Evolutionary conservation across 768 basidiomycete genomes (phyloP), one percentile per base, ranked within the genome.

Genomic region (Termitomyces sp.): DNA sequence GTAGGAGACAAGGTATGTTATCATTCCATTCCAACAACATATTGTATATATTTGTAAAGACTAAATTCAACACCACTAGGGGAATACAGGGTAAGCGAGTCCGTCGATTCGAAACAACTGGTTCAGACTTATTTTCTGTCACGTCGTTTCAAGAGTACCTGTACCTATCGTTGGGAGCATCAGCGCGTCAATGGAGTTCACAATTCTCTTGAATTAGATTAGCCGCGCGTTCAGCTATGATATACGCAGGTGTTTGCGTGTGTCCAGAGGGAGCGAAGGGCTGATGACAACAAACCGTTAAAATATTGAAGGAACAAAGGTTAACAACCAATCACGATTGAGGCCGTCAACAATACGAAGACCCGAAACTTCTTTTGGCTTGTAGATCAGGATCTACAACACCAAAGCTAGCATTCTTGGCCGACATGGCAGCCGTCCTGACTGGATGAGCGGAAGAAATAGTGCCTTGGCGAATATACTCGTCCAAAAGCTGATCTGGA

Each of bases 161-260:
- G n/a, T n/a, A n/a, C n/a, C n/a, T n/a, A n/a, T n/a, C n/a, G n/a
- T n/a, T n/a, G n/a, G n/a, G n/a, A n/a, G n/a, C n/a, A n/a, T n/a
- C n/a, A n/a, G n/a, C 14, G 22, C 42, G 20, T 42, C 22, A 14
- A 24, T 14, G 42, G 22, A 27, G 46, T 32, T 33, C 16, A 10
- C n/a, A 20, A 20, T 12, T 32, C n/a, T 33, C n/a, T 32, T n/a
- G 32, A 14, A 27, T 45, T 20, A 68, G 22, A 45, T 66, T 64
- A 16, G 79, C 62, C 55, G 65, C 63, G 8, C 65, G 55, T 46
- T 69, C 67, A 26, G 64, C 67, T 7, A 69, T 53, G 22, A 63
- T 61, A 51, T 69, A 66, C 5, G 61, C 57, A 10, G 63, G 60
- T n/a, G 60, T 60, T 54, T 66, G 65, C 22, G 65, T 63, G 52